Evolutionary conservation across 2,329 filamentous ascomycete species (phyloP), one percentile per base, ranked within the genome.

Genomic region (Phialophora macrospora): DNA sequence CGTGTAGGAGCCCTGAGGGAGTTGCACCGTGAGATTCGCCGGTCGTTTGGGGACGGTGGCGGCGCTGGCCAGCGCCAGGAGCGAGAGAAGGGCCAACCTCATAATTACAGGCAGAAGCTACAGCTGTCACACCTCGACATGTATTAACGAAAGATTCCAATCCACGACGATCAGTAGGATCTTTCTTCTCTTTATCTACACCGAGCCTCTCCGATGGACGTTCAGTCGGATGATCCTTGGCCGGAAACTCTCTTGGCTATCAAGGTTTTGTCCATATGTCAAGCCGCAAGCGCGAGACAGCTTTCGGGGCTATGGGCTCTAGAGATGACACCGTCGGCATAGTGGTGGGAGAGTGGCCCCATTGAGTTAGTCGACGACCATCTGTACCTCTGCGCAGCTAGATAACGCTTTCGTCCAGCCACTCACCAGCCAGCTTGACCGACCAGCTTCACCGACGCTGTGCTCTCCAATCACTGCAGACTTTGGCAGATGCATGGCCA

Each of bases 1-100:
- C 28, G 73, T 73, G 24, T 77, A 72, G 12, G 67, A 69, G 32
- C 72, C 72, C 20, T 48, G 44, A 20, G 44, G 44, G 20, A 48
- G 44, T 20, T 48, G 44, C 44, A 48, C 44, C 44, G 55, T 58
- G 55, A 58, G 55, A 58, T 58, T 58, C 11, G 26, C n/a, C 22
- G 30, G 32, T 30, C n/a, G 26, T 22, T 57, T 11, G 55, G 11
- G 1, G 55, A 57, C 26, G 30, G 28, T 9, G 55, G 30, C 28
- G n/a, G 26, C 26, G 11, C 26, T 57, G 7, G 26, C 30, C 55
- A 57, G 55, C 55, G 28, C 55, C 26, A 57, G 24, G 30, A 57
- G 55, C 4, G 55, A 57, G 12, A 57, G 30, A 11, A 57, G 14
- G 5, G 22, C 26, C 30, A 57, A 30, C 55, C 22, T 57, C 55